phyloP scores from a whole-genome alignment of 129 eudicot genomes.

The sunflower (Helianthus annuus) region HanXRQr2.0-SUNRISE NC_035442.2:4551893-4552392 shows the following conservation, averaged over 20 bases:
- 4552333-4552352: conserved; percentile 48
- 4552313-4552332: conserved; percentile 39
- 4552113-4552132: conserved; percentile 88
- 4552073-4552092: conserved; percentile 9
- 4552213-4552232: conserved; percentile 74
- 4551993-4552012: conserved; percentile 97
- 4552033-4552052: neutral
- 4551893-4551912: neutral
- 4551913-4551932: no score
- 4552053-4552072: conserved; percentile 3
- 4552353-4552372: conserved; percentile 31
- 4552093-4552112: conserved; percentile 91
- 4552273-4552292: conserved; percentile 97
- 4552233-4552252: conserved; percentile 82
- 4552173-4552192: conserved; percentile 1
- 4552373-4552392: no score
- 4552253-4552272: conserved; percentile 76
- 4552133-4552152: conserved; percentile 55
- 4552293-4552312: conserved; percentile 68
- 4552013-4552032: conserved; percentile 66
- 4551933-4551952: neutral
- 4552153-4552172: conserved; percentile 21
- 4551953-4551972: conserved; percentile 83
- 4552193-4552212: conserved; percentile 25
- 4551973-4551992: conserved; percentile 97